Evolutionary conservation across 169 alveolate species (phyloP), one percentile per base, ranked within the genome.

Genomic region (Toxoplasma gondii): DNA sequence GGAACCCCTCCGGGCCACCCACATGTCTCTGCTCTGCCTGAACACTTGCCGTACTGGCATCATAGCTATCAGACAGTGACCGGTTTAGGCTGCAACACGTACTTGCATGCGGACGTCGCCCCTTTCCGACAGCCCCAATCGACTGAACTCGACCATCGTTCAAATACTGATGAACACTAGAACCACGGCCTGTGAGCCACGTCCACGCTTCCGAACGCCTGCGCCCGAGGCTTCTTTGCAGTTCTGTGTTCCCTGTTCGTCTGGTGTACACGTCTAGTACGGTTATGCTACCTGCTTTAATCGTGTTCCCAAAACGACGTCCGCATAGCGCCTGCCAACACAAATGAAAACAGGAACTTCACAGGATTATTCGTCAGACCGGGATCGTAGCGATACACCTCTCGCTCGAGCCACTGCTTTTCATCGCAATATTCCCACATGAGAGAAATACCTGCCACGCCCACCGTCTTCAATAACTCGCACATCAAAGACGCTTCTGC

Each of bases 251-350:
- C 10, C 86, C 86, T 19, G 49, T 78, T 78, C 86, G 39, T 27
- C 86, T 78, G 27, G 86, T 78, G 86, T 78, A 78, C 86, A 78
- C 86, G 86, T 78, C 86, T 2, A 78, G 86, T 36, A 78, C 44
- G 2, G 86, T 78, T 1, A 78, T 78, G 43, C 86, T 78, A 12
- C 86, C 86, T 31, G 86, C 86, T n/a, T 78, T 78, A n/a, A 78
- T 78, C 27, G 86, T 78, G 43, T 78, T 78, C 2, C 86, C 86
- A n/a, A 78, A 78, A 36, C 86, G 86, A 36, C 86, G 39, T 12
- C 86, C 86, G 86, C 86, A 78, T n/a, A 78, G n/a, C 44, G 86
- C 86, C 86, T 78, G 86, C 39, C 5, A 31, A 1, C 86, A 64
- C 49, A 78, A 19, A 38, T 1, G 49, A 78, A n/a, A 19, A 10